Conservation (phyloP, 768 basidiomycete genomes). For the Russula virescens region DNA sequence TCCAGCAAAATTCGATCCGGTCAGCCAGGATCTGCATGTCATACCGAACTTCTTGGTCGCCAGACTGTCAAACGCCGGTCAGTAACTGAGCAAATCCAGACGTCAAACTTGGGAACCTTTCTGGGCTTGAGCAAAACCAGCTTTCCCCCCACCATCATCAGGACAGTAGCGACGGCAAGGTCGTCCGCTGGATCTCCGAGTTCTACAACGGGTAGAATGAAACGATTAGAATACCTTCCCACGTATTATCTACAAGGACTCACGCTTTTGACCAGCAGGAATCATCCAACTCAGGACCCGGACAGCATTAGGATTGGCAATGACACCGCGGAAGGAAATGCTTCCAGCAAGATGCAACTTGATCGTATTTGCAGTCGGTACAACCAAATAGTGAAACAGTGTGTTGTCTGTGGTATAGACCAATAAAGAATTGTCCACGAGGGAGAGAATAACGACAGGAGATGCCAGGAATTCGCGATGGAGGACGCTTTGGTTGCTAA, state of each 20-base stretch:
- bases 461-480: conserved; percentile 72
- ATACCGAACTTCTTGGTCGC: conserved; percentile 86
- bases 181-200: conserved; percentile 93
- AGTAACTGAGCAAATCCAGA: not conserved
- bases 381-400: conserved; percentile 84
- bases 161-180: conserved; percentile 86
- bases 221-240: not conserved
- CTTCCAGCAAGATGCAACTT: conserved; percentile 88
- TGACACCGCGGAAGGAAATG: conserved; percentile 89
- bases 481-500: conserved; percentile 76
- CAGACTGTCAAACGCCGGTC: conserved; percentile 47
- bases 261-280: conserved; percentile 87
- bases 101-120: conserved; percentile 45
- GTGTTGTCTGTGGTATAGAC: conserved; percentile 95
- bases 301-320: conserved; percentile 76
- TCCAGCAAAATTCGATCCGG: conserved; percentile 98
- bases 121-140: conserved; percentile 84
- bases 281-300: conserved; percentile 97
- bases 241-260: conserved; percentile 29
- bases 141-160: conserved; percentile 93
- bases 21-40: conserved; percentile 97
- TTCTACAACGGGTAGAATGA: conserved; percentile 43
- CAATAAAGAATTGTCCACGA: conserved; percentile 91
- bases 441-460: conserved; percentile 78
- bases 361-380: conserved; percentile 77